Percentiles rank a stretch among this genome's conserved stretches.
Conservation (phyloP, 2,329 filamentous ascomycete species). For the Neodidymelliopsis sp. region DNA sequence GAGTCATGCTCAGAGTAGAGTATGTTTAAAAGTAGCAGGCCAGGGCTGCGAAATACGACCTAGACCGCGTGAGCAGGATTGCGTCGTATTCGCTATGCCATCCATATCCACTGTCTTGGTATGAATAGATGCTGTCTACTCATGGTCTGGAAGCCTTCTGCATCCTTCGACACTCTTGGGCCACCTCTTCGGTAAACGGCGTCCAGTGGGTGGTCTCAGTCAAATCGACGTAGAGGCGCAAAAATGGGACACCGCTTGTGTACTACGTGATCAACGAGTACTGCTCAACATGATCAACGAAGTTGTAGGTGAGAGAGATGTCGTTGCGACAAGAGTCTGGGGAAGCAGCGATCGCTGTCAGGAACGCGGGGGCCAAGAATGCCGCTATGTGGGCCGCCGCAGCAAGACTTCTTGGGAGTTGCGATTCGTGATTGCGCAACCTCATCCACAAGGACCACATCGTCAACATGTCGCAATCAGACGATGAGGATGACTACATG, state of each 20-base stretch:
- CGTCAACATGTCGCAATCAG: slow-evolving; percentile 50
- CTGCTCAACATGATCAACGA: not conserved
- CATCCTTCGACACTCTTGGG: slow-evolving; percentile 1
- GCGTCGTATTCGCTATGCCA: not conserved
- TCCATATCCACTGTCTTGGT: not conserved
- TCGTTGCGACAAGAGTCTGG: slow-evolving; percentile 18
- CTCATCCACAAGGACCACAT: not conserved
- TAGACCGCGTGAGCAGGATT: slow-evolving; percentile 11
- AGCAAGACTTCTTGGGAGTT: slow-evolving; percentile 12
- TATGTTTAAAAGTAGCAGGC: not conserved
- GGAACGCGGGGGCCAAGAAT: slow-evolving; percentile 16
- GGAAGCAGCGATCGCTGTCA: slow-evolving; percentile 15
- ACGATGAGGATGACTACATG: slow-evolving; percentile 96
- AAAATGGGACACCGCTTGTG: too few species aligned
- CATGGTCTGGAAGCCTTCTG: slow-evolving; percentile 3
- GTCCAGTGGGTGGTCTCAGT: not conserved
- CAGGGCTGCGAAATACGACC: not conserved
- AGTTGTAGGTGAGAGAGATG: slow-evolving; percentile 3
- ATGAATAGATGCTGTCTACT: not conserved
- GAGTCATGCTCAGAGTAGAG: not conserved
- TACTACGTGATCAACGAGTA: too few species aligned
- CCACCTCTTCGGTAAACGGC: not conserved
- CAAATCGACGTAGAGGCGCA: not conserved
- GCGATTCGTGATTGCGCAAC: slow-evolving; percentile 10
- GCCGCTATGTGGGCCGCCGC: slow-evolving; percentile 26